These are phyloP conservation scores for Potentilla sterilis DNA, from an alignment of 306 rosid genomes.

Conservation along the genomic window DNA sequence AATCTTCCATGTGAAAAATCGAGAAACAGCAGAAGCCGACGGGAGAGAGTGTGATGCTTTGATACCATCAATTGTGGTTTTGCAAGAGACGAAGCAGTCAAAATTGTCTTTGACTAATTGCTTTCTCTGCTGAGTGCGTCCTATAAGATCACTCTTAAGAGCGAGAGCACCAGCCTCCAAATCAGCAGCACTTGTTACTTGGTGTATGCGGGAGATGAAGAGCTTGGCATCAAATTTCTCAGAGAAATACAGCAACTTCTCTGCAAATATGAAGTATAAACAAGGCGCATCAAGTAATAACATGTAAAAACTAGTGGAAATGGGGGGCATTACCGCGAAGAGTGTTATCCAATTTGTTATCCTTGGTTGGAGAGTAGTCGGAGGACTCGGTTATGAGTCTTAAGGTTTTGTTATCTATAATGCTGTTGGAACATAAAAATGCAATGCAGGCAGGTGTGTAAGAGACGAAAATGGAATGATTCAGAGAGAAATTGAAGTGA, in stretches of 20 bases:
- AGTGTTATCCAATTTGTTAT: slow-evolving; percentile 48
- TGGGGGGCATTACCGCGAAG: slow-evolving; percentile 68
- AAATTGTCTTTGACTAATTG: slow-evolving; percentile 96
- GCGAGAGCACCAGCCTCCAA: slow-evolving; percentile 85
- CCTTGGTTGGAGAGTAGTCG: slow-evolving; percentile 60
- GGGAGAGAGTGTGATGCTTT: slow-evolving; percentile 22
- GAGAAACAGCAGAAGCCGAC: slow-evolving; percentile 17
- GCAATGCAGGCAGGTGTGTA: not conserved
- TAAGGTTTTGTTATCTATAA: slow-evolving; percentile 87
- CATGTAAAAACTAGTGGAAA: not conserved
- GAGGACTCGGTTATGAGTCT: slow-evolving; percentile 72
- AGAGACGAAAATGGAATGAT: not conserved
- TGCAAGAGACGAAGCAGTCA: slow-evolving; percentile 98
- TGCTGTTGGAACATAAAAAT: slow-evolving; percentile 47
- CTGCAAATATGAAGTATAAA: slow-evolving; percentile 41
- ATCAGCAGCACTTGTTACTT: slow-evolving; percentile 72
- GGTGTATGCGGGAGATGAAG: slow-evolving; percentile 86
- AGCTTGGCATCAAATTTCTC: slow-evolving; percentile 86
- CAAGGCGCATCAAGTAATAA: not conserved
- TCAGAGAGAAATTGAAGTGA: not conserved
- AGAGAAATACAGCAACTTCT: slow-evolving; percentile 84
- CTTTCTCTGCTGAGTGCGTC: slow-evolving; percentile 88
- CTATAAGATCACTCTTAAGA: slow-evolving; percentile 85
- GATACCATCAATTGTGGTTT: slow-evolving; percentile 97
- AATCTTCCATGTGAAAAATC: slow-evolving; percentile 29